Percentiles rank a stretch among this genome's conserved stretches.
phyloP scores from a whole-genome alignment of 768 basidiomycete genomes.

The Hygrocybe punicea region DNA sequence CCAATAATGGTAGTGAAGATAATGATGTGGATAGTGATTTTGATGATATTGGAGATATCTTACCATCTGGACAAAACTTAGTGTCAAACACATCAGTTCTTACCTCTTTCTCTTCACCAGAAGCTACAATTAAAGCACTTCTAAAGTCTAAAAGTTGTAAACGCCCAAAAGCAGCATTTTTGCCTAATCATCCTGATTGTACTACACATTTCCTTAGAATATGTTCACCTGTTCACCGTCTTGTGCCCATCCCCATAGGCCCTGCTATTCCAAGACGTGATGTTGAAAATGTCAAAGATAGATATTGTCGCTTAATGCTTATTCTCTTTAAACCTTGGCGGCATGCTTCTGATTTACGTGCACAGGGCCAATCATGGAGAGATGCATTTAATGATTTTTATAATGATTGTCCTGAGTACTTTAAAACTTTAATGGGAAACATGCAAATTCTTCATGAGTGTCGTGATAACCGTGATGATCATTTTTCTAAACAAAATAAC shows the following conservation, averaged over 20 bases:
- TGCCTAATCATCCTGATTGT: constrained; percentile 19
- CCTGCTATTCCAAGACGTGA: constrained; percentile 32
- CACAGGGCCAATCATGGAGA: constrained; percentile 21
- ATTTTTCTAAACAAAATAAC: constrained; percentile 19
- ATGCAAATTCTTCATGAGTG: constrained; percentile 45
- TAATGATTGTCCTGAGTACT: not conserved
- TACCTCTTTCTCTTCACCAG: no score
- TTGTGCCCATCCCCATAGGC: constrained; percentile 38
- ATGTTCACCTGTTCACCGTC: not conserved
- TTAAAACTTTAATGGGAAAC: constrained; percentile 31
- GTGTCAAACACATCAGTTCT: no score
- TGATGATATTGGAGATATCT: not conserved
- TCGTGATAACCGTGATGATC: constrained; percentile 32
- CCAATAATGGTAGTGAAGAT: not conserved
- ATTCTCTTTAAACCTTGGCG: constrained; percentile 45
- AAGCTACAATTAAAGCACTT: not conserved
- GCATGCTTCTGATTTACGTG: constrained; percentile 21
- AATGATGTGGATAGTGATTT: not conserved
- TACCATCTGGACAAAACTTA: no score
- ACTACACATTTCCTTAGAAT: constrained; percentile 19
- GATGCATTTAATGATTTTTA: constrained; percentile 27
- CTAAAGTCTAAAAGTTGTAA: constrained; percentile 5
- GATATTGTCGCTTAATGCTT: constrained; percentile 38
- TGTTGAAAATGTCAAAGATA: constrained; percentile 3
- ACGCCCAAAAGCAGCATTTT: not conserved